Conservation (phyloP, 2,329 filamentous ascomycete genomes). For the Sclerotinia nivalis region DNA sequence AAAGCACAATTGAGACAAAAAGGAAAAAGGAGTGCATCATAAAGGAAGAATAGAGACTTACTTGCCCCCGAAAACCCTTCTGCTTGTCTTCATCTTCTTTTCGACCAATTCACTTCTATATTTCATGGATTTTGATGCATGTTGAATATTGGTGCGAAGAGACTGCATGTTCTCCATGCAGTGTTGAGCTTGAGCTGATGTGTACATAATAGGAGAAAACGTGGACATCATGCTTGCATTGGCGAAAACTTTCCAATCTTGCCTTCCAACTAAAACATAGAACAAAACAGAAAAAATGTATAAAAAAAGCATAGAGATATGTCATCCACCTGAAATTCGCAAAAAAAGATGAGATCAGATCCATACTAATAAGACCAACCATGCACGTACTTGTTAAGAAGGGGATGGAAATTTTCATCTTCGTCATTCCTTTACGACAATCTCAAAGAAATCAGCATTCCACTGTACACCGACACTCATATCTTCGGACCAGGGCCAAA, state of each 20-base stretch:
- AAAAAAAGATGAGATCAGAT: background rate
- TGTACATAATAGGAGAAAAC: background rate
- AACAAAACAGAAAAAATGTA: background rate
- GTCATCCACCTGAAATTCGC: background rate
- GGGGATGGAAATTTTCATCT: background rate
- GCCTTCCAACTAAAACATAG: background rate
- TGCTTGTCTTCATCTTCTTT: background rate
- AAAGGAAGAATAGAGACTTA: conserved; percentile 9
- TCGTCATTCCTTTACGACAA: background rate
- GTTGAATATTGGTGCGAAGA: background rate
- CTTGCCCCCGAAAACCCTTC: background rate
- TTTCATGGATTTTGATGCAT: background rate
- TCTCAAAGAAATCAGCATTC: background rate
- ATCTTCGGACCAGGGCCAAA: conserved; percentile 6
- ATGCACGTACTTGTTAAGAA: conserved; percentile 16
- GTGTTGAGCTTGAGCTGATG: background rate
- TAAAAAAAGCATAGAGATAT: conserved; percentile 8
- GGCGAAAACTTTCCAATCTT: conserved; percentile 2
- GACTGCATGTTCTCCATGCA: background rate
- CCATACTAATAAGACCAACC: conserved; percentile 10
- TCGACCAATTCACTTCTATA: background rate
- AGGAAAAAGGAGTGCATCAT: background rate
- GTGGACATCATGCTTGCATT: background rate
- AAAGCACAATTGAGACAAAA: background rate
- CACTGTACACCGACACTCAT: conserved; percentile 21